Conservation (phyloP, 2,329 filamentous ascomycete species). For the Dothistroma pini region DNA sequence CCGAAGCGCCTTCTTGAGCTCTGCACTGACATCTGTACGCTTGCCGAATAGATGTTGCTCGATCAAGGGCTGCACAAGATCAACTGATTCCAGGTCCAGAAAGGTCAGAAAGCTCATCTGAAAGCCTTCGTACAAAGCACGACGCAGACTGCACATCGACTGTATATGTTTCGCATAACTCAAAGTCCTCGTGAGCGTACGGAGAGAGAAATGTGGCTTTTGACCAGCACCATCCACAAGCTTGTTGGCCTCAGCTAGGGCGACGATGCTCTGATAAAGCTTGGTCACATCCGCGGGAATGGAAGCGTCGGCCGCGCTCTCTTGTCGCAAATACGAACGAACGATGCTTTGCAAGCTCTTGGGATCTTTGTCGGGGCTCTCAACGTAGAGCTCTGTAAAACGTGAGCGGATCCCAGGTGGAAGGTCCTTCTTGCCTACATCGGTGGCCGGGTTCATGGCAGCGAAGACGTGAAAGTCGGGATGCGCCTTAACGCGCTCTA, state of each 20-base stretch:
- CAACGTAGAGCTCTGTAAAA: constrained; percentile 94
- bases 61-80: constrained; percentile 72
- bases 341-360: constrained; percentile 87
- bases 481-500: constrained; percentile 84
- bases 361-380: constrained; percentile 80
- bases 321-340: constrained; percentile 74
- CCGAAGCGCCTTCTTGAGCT: constrained; percentile 74
- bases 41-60: constrained; percentile 73
- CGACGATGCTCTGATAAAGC: constrained; percentile 85
- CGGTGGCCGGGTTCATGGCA: constrained; percentile 98
- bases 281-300: constrained; percentile 76
- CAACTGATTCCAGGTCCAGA: constrained; percentile 76
- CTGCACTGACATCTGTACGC: constrained; percentile 63
- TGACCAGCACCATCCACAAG: constrained; percentile 94
- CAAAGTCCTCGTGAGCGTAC: constrained; percentile 85
- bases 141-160: constrained; percentile 75
- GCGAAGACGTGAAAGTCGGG: constrained; percentile 94
- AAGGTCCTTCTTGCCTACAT: constrained; percentile 92
- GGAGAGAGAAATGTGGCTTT: constrained; percentile 92
- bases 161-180: constrained; percentile 84
- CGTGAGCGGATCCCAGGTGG: constrained; percentile 82
- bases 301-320: constrained; percentile 66
- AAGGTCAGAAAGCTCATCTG: constrained; percentile 97
- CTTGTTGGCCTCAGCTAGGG: constrained; percentile 72
- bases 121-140: constrained; percentile 91